These are phyloP conservation scores for Scheffersomyces cryptocercus DNA, from an alignment of 1,139 yeast species.

Conservation along the genomic window DNA sequence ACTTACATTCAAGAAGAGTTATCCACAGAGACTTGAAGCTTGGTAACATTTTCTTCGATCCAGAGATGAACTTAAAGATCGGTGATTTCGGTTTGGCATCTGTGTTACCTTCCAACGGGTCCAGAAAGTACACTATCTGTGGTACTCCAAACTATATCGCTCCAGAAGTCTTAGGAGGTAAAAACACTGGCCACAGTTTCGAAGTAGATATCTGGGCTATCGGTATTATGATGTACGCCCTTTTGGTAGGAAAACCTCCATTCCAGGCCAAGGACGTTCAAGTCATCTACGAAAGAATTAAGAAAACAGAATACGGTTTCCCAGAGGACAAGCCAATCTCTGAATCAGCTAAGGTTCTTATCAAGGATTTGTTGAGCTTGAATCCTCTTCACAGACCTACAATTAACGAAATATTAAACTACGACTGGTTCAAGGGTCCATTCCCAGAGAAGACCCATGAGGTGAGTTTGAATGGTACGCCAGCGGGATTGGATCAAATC, in stretches of 20 bases:
- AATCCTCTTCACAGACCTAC: slow-evolving; percentile 85
- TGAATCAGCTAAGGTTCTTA: slow-evolving; percentile 68
- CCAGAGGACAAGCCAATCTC: slow-evolving; percentile 76
- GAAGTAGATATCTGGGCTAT: slow-evolving; percentile 98
- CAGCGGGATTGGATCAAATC: slow-evolving; percentile 57
- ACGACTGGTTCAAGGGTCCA: slow-evolving; percentile 82
- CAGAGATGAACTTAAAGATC: slow-evolving; percentile 86
- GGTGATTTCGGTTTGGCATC: slow-evolving; percentile 98
- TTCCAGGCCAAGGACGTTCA: slow-evolving; percentile 96
- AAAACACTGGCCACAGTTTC: slow-evolving; percentile 84
- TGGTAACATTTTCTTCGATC: slow-evolving; percentile 92
- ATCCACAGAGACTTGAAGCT: slow-evolving; percentile 93
- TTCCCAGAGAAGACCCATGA: slow-evolving; percentile 76
- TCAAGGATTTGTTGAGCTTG: slow-evolving; percentile 68
- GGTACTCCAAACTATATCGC: slow-evolving; percentile 99
- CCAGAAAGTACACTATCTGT: slow-evolving; percentile 88
- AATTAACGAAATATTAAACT: slow-evolving; percentile 73
- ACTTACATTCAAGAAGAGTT: slow-evolving; percentile 90
- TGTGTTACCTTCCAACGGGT: slow-evolving; percentile 63
- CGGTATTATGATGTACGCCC: slow-evolving; percentile 92
- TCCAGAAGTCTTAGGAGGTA: slow-evolving; percentile 92
- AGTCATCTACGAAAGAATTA: slow-evolving; percentile 89
- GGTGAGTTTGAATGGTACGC: slow-evolving; percentile 57
- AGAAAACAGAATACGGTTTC: slow-evolving; percentile 75
- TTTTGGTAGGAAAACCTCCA: slow-evolving; percentile 92